phyloP scores from a whole-genome alignment of 2,329 filamentous ascomycete genomes.

The Paracorniculantispora psalliotae region DNA sequence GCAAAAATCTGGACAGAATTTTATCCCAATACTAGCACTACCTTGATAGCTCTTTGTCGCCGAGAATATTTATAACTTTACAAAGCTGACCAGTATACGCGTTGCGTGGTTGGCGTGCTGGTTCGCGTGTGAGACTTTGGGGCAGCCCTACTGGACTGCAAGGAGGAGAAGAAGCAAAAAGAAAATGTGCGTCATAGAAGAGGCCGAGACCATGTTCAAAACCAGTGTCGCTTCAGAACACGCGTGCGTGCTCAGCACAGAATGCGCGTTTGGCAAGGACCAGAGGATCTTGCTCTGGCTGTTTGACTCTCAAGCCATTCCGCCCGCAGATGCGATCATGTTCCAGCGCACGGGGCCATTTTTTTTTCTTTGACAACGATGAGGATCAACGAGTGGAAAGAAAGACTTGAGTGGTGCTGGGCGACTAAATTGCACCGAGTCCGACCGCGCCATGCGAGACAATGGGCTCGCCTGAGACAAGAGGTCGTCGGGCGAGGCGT shows the following conservation, averaged over 20 bases:
- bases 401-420: not conserved
- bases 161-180: not conserved
- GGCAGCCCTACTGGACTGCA: not conserved
- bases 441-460: slow-evolving; percentile 5
- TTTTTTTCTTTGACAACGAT: not conserved
- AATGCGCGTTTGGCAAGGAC: too few relatives aligned
- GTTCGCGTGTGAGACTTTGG: not conserved
- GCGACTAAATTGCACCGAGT: not conserved
- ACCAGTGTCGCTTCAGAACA: too few relatives aligned
- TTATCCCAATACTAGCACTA: too few relatives aligned
- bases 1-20: not conserved
- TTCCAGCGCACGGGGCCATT: not conserved
- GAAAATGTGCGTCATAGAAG: too few relatives aligned
- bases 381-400: not conserved
- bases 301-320: not conserved
- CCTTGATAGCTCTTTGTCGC: too few relatives aligned
- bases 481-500: not conserved
- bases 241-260: too few relatives aligned
- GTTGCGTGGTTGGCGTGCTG: not conserved
- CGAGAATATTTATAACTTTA: not conserved
- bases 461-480: not conserved
- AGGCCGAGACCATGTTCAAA: too few relatives aligned
- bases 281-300: not conserved
- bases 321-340: not conserved
- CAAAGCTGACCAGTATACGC: not conserved